These are phyloP conservation scores for Solanum arcanum DNA, from an alignment of 257 asterid species.

Conservation along the genomic window DNA sequence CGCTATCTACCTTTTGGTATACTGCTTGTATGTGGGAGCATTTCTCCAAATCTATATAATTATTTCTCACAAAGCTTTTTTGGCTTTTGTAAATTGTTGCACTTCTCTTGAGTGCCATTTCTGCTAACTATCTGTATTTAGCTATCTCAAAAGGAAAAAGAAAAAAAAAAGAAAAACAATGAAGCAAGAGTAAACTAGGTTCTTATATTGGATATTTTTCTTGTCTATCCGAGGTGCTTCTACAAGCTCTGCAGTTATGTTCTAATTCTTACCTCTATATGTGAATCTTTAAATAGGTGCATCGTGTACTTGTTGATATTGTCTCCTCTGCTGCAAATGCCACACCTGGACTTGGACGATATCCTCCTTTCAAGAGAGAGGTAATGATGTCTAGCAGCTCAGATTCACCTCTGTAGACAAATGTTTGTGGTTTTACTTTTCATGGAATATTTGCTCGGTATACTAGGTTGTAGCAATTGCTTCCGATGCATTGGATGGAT, in stretches of 20 bases:
- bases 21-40: neutral
- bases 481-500: conserved; percentile 81
- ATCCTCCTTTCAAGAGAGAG: conserved; percentile 98
- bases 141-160: neutral
- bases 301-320: conserved; percentile 80
- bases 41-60: neutral
- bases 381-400: conserved; percentile 18
- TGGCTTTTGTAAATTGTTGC: neutral
- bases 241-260: neutral
- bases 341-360: conserved; percentile 98
- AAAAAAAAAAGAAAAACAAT: neutral
- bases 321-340: conserved; percentile 92
- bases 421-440: neutral
- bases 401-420: neutral
- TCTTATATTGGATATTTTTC: neutral
- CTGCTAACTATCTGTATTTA: neutral
- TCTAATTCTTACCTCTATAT: neutral
- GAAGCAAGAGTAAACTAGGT: neutral
- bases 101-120: neutral
- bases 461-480: conserved; percentile 75
- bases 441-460: neutral
- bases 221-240: neutral
- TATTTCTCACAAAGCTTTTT: neutral
- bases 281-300: conserved; percentile 42
- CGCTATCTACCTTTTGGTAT: neutral